Evolutionary conservation across 108 stramenopile species (phyloP).

Genomic region (Schizochytrium sp.): DNA sequence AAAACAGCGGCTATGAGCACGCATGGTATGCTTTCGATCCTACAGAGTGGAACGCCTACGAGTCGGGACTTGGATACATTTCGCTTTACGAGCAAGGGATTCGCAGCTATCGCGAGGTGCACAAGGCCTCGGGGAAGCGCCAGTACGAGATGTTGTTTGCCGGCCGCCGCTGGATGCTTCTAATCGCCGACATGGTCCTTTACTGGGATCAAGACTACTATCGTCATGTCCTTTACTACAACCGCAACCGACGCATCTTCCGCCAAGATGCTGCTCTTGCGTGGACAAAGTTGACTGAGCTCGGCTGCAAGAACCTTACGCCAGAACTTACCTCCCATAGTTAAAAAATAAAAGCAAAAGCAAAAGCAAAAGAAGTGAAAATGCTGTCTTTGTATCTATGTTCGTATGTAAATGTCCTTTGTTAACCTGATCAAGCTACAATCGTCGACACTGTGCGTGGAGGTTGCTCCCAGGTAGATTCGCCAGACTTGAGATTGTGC

Average conservation of each 20-base stretch:
- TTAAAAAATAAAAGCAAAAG: too few species aligned
- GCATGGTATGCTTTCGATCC: slow-evolving; percentile 89
- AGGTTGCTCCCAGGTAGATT: background rate
- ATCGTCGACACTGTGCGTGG: background rate
- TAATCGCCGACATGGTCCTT: slow-evolving; percentile 73
- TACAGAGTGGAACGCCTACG: slow-evolving; percentile 86
- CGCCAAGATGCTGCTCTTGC: slow-evolving; percentile 41
- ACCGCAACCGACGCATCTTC: slow-evolving; percentile 74
- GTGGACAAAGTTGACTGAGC: slow-evolving; percentile 40
- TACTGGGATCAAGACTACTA: slow-evolving; percentile 69
- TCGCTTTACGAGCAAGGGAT: slow-evolving; percentile 69
- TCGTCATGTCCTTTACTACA: slow-evolving; percentile 70
- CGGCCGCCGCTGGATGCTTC: slow-evolving; percentile 52
- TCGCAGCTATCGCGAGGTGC: slow-evolving; percentile 65
- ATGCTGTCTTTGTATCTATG: too few species aligned
- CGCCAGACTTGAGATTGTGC: background rate
- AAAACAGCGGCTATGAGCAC: slow-evolving; percentile 76
- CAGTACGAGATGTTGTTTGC: slow-evolving; percentile 13
- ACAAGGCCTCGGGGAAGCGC: background rate
- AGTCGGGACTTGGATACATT: background rate
- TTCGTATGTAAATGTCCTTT: too few species aligned
- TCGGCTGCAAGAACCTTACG: slow-evolving; percentile 20
- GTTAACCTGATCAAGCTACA: background rate
- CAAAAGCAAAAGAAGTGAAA: too few species aligned
- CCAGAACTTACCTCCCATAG: background rate